Conservation (phyloP, 495 filamentous ascomycete species). For the Glarea lozoyensis region DNA sequence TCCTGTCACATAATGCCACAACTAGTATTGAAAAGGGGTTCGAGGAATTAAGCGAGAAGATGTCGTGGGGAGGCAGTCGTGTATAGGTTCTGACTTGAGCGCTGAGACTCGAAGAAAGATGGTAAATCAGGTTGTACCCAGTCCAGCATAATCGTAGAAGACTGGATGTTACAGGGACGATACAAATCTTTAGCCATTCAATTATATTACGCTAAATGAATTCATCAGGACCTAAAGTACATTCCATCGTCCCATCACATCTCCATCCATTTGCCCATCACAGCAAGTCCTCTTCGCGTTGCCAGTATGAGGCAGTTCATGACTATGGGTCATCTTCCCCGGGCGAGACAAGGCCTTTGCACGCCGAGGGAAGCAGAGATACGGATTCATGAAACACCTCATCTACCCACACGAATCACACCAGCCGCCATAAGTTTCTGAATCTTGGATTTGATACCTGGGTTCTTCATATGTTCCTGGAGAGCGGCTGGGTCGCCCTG, state of each 20-base stretch:
- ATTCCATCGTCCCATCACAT: not conserved
- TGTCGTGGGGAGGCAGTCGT: too few relatives aligned
- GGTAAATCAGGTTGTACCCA: too few relatives aligned
- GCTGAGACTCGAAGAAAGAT: too few relatives aligned
- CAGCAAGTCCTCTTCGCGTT: not conserved
- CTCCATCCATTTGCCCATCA: not conserved
- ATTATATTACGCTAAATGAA: constrained; percentile 15
- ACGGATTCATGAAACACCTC: constrained; percentile 10
- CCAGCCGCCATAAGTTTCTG: constrained; percentile 72
- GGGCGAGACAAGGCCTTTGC: not conserved
- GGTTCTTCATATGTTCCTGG: constrained; percentile 94
- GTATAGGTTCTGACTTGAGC: too few relatives aligned
- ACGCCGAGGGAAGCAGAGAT: not conserved
- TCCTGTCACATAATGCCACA: too few relatives aligned
- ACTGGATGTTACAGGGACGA: too few relatives aligned
- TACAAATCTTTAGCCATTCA: too few relatives aligned
- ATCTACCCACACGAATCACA: constrained; percentile 72
- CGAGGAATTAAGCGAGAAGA: too few relatives aligned
- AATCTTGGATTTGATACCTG: constrained; percentile 71
- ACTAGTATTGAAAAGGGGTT: too few relatives aligned
- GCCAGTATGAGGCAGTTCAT: not conserved
- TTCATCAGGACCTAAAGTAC: constrained; percentile 17
- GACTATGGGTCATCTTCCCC: not conserved
- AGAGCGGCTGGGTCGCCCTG: constrained; percentile 88
- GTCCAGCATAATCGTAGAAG: too few relatives aligned